Evolutionary conservation across 2,329 filamentous ascomycete genomes (phyloP), one percentile per base, ranked within the genome.

Genomic region (Colletotrichum costaricense): DNA sequence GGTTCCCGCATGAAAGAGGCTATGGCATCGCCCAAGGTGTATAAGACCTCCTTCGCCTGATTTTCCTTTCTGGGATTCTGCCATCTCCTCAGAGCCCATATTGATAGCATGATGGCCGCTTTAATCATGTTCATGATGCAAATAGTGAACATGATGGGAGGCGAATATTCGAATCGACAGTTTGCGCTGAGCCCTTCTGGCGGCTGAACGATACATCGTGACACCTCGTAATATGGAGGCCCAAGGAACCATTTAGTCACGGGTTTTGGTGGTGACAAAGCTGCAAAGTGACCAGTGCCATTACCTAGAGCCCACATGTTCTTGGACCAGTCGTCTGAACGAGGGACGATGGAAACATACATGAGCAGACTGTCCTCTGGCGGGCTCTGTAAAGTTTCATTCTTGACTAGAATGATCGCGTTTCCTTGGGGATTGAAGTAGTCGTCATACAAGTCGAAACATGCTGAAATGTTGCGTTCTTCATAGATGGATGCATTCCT

Each of bases 251-350:
- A 68, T 7, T 28, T 28, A 2, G 57, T 68, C 2, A 68, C 57
- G 22, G 57, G 57, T 4, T 63, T 63, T 5, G 46, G 28, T 8
- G 65, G 65, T 3, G 46, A 63, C 16, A 16, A 26, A n/a, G 65
- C 65, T 4, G 35, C 22, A 8, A 68, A 68, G 16, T 16, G 12
- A 8, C 57, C 57, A 8, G 42, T 68, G 3, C 65, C 57, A 14
- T 68, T 68, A 4, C 65, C 57, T 4, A 68, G 24, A 38, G 65
- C 65, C 57, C 57, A 68, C 57, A 68, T 68, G 57, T 68, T 68
- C 30, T 68, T 68, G 1, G 26, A 42, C 65, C 57, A 68, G 9
- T 68, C 46, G 12, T 68, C 65, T 1, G 28, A 55, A 2, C 65
- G 65, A 35, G 65, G 65, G 4, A 68, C 57, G 14, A 68, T 42